Percentiles rank a stretch among this genome's conserved stretches.
phyloP scores from a whole-genome alignment of 169 alveolate species.

The Plasmodium vivax region DNA sequence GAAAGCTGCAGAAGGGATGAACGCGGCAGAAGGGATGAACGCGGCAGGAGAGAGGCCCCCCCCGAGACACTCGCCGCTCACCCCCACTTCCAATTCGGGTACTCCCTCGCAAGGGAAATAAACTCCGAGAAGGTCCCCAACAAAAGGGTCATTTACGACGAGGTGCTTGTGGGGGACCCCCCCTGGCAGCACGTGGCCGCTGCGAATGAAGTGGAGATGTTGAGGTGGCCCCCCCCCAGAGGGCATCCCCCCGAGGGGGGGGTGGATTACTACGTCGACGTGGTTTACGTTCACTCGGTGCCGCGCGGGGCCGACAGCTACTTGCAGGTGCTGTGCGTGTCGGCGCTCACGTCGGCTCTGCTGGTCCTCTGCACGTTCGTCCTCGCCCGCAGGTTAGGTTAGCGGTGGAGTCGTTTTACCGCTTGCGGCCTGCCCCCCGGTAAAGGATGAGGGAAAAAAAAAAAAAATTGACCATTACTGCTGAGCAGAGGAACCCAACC shows the following conservation, averaged over 20 bases:
- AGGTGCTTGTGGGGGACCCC: background rate
- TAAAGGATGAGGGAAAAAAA: background rate
- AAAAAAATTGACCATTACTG: background rate
- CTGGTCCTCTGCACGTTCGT: constrained; percentile 23
- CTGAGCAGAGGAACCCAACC: background rate
- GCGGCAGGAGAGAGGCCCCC: background rate
- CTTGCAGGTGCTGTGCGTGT: background rate
- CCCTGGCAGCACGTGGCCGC: background rate
- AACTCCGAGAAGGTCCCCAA: background rate
- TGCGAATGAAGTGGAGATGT: background rate
- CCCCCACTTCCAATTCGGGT: background rate
- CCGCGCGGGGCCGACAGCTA: constrained; percentile 34
- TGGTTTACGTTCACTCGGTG: constrained; percentile 17
- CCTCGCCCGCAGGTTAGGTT: background rate
- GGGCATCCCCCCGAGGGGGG: background rate
- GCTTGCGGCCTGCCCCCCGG: background rate
- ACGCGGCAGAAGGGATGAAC: background rate
- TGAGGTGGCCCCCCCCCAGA: background rate
- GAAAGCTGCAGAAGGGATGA: background rate
- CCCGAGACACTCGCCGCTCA: background rate
- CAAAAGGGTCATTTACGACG: constrained; percentile 6
- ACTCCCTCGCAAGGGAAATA: background rate
- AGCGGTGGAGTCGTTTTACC: background rate
- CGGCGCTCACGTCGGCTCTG: background rate
- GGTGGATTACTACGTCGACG: background rate